Evolutionary conservation across 345 rosid genomes (phyloP), one percentile per base, ranked within the genome.

Genomic region (Lagerstroemia speciosa): DNA sequence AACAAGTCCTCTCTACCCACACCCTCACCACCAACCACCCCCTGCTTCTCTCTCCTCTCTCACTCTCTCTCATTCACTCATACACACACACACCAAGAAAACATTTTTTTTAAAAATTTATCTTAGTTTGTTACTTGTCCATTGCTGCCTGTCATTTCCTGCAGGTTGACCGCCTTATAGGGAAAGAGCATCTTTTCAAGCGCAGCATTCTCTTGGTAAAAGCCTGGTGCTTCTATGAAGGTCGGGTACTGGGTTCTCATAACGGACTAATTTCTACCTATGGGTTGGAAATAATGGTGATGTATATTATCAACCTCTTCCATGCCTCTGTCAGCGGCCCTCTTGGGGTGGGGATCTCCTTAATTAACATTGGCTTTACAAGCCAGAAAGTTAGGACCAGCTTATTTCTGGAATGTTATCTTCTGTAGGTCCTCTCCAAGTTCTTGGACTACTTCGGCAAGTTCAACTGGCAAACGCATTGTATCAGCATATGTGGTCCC

Each of bases 141-240:
- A n/a, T 24, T 8, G 6, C 15, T 4, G 24, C 15, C 15, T 55
- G 6, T 26, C 30, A 8, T 55, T 6, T 55, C 68, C 67, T 52
- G 67, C 83, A 93, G 98, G 84, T 86, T 76, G 93, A 90, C 76
- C 83, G 71, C 40, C 73, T 86, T 61, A 73, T 86, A 57, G 90
- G 86, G 69, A 88, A 84, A 79, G 81, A 77, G 74, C 95, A 93
- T 83, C 90, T 90, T 69, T 88, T 93, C 77, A 93, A 93, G 78
- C 87, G 79, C 73, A 90, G 98, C 76, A 74, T 90, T 52, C 77
- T 87, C 72, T 78, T 93, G 78, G 75, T 84, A 62, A 93, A 93
- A 80, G 91, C 93, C 45, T 93, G 98, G 98, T 93, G 98, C 82
- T 93, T 87, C 66, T 93, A 93, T 52, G 98, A 93, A 80, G 90